These are phyloP conservation scores for Starmerella apis DNA, from an alignment of 805 yeast genomes.

Conservation along the genomic window DNA sequence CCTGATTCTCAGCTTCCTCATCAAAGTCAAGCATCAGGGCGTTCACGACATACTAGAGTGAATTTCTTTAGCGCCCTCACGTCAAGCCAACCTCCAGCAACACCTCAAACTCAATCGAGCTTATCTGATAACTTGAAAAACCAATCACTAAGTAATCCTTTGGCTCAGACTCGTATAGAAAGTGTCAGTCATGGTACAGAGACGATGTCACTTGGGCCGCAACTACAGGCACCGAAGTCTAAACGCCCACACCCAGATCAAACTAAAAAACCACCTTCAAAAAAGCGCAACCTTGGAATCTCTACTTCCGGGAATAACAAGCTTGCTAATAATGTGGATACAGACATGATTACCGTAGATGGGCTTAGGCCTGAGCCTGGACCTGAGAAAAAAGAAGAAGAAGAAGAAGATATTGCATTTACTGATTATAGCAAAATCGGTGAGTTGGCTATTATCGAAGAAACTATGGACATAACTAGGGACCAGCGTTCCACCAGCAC, in stretches of 20 bases:
- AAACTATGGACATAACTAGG: neutral
- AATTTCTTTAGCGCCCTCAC: conserved; percentile 1
- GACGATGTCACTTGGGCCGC: too few species aligned
- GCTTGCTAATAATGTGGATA: neutral
- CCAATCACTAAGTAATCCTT: too few species aligned
- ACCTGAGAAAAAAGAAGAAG: too few species aligned
- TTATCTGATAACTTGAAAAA: too few species aligned
- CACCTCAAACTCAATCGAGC: neutral
- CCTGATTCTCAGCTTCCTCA: neutral
- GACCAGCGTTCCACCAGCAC: neutral
- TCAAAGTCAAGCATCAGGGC: neutral
- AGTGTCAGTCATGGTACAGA: too few species aligned
- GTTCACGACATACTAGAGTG: neutral
- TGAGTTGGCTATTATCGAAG: conserved; percentile 5
- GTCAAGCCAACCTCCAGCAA: neutral
- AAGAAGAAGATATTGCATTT: neutral
- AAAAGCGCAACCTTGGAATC: neutral
- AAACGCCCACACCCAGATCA: too few species aligned
- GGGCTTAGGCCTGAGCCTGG: neutral
- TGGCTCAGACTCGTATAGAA: too few species aligned
- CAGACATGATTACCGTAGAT: neutral
- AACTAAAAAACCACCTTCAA: too few species aligned
- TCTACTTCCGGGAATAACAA: neutral
- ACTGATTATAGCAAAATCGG: conserved; percentile 3
- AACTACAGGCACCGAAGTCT: too few species aligned